Base-by-base conservation (phyloP, 2,329 filamentous ascomycete genomes). In the Hypoxylon sp. region DNA sequence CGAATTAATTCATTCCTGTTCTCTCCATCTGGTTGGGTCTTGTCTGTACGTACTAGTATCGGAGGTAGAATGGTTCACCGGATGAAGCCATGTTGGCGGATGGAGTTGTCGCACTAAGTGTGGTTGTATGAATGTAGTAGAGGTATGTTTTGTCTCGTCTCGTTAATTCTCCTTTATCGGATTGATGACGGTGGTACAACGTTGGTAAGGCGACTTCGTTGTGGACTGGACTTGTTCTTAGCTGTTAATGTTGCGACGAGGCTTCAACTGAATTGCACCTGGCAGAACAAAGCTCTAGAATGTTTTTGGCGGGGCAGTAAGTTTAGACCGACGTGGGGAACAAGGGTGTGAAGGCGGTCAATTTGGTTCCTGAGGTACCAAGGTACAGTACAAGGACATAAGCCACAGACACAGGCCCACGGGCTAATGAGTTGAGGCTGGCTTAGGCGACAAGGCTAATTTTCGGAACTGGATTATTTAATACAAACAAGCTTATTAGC, bases 51-150 rank as follows among this genome's bases (percentile, higher is more conserved):
- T 89, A 98, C 95, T 99, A 99, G 86, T 99, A 99, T 76, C 96
- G 91, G 73, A 99, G 84, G 78, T 99, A 99, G 80, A 99, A 98
- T 6, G 92, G 91, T 75, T 98, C 94, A 80, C 87, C 91, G 74
- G 86, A 82, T 64, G 87, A 84, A 74, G 91, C 61, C 74, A 76
- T 76, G 23, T 48, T 66, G 50, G 34, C 32, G 6, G 45, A 14
- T 46, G 10, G 14, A 28, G 13, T 59, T 41, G 32, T 41, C 46
- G 51, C 3, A 13, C 32, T 14, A n/a, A 10, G n/a, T 3, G 17
- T 32, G 25, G 30, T 30, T 52, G 32, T 45, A 38, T 6, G 25
- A 28, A 23, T 23, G 28, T 23, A 49, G 17, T 21, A 5, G 36
- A 48, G 4, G 41, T 46, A 34, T 41, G 13, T 49, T 49, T 17